A percentile compares a stretch with the other conserved stretches of the same genome.
Evolutionary conservation across 148 eudicot species (phyloP).

Genomic region (Salicornia ramosissima): DNA sequence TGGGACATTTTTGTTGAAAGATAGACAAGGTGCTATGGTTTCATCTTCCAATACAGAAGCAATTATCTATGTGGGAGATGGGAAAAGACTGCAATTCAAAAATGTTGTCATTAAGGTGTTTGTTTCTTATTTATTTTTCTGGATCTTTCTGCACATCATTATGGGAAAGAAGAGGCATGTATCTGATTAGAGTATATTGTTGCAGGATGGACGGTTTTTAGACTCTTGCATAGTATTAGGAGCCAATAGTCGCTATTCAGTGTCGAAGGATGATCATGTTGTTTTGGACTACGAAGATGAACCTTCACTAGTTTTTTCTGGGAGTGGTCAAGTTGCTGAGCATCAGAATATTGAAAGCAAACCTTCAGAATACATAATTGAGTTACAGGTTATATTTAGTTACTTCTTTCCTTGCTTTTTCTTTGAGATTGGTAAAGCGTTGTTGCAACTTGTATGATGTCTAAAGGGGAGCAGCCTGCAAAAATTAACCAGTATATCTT

Average conservation of each 20-base stretch:
- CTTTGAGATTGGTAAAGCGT: background rate
- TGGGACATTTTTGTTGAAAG: constrained; percentile 65
- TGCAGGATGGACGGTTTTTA: constrained; percentile 77
- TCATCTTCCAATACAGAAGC: constrained; percentile 62
- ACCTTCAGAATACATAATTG: constrained; percentile 56
- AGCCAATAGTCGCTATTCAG: constrained; percentile 75
- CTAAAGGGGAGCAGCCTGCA: background rate
- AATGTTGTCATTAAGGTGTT: constrained; percentile 72
- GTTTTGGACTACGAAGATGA: constrained; percentile 45
- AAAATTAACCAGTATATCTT: background rate
- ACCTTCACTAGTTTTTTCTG: constrained; percentile 26
- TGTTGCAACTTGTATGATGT: background rate
- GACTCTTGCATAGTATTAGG: constrained; percentile 80
- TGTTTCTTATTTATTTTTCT: background rate
- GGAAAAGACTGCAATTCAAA: constrained; percentile 74
- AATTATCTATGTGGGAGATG: constrained; percentile 69
- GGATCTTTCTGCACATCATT: background rate
- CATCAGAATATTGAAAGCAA: constrained; percentile 38
- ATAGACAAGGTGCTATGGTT: constrained; percentile 50
- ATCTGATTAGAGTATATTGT: constrained; percentile 13
- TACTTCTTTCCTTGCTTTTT: background rate
- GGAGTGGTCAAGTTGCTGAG: constrained; percentile 26
- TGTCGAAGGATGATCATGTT: constrained; percentile 64
- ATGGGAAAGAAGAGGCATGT: background rate
- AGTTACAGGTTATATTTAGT: constrained; percentile 60